Conservation (phyloP, 73 alveolate genomes). For the Durusdinium trenchii region DNA sequence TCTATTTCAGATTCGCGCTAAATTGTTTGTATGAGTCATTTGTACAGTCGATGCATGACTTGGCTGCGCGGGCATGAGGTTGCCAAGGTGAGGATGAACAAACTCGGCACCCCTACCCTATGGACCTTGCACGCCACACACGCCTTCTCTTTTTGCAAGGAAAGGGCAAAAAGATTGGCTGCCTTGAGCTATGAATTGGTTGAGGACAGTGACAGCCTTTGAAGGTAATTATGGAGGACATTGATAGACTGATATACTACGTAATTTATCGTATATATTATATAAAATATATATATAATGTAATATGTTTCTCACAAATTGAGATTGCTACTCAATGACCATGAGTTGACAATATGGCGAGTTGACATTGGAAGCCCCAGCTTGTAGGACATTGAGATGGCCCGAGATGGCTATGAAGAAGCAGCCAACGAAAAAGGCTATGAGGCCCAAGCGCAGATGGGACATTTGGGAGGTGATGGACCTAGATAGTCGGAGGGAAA, state of each 20-base stretch:
- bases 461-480: too few species aligned
- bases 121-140: too few species aligned
- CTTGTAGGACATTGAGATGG: conserved; percentile 59
- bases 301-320: not conserved
- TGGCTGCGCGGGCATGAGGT: too few species aligned
- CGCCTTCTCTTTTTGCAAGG: not conserved
- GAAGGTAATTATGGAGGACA: not conserved
- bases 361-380: not conserved
- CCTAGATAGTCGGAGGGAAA: too few species aligned
- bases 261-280: not conserved
- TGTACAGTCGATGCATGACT: too few species aligned
- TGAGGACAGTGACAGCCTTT: conserved; percentile 11
- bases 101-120: too few species aligned
- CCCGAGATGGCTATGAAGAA: conserved; percentile 55
- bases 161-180: conserved; percentile 56
- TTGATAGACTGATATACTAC: not conserved
- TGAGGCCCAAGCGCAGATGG: not conserved
- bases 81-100: too few species aligned
- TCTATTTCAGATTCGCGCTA: too few species aligned
- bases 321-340: not conserved
- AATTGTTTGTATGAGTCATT: too few species aligned
- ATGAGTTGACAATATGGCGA: not conserved
- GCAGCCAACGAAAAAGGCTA: not conserved
- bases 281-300: too few species aligned
- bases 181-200: conserved; percentile 77